Evolutionary conservation across 306 rosid genomes (phyloP).

Genomic region (Castanea mollissima): DNA sequence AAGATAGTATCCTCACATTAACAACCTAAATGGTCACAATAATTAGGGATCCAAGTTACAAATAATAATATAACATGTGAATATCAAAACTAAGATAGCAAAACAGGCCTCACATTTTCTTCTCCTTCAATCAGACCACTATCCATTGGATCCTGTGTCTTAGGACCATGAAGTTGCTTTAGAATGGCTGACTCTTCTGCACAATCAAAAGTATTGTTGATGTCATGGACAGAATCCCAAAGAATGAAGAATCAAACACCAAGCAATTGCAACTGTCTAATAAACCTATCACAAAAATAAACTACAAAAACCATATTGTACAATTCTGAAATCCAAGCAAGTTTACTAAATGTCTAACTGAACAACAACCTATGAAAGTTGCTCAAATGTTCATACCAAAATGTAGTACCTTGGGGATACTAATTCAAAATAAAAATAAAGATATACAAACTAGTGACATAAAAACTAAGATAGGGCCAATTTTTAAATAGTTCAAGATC

Average conservation of each 20-base stretch:
- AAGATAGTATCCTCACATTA: not conserved
- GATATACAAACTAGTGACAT: not conserved
- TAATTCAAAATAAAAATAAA: no score
- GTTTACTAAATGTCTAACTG: not conserved
- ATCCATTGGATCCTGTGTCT: conserved; percentile 28
- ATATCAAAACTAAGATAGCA: not conserved
- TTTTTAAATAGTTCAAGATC: not conserved
- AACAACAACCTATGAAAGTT: not conserved
- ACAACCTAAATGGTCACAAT: not conserved
- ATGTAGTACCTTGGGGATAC: not conserved
- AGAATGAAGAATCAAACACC: conserved; percentile 14
- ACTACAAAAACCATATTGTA: not conserved
- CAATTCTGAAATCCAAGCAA: not conserved
- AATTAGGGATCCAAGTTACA: not conserved
- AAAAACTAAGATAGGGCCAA: not conserved
- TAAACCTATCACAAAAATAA: conserved; percentile 10
- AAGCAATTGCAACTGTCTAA: not conserved
- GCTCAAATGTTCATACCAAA: not conserved
- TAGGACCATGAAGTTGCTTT: conserved; percentile 12
- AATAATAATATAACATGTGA: not conserved
- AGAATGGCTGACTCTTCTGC: conserved; percentile 36
- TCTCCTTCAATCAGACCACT: conserved; percentile 37
- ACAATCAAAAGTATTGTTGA: conserved; percentile 17
- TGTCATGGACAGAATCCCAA: conserved; percentile 12
- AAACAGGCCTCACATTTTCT: conserved; percentile 51